Percentiles rank a stretch among this genome's conserved stretches.
These are phyloP conservation scores for Deakozyma indianensis DNA, from an alignment of 805 yeast genomes.

Conservation along the genomic window DNA sequence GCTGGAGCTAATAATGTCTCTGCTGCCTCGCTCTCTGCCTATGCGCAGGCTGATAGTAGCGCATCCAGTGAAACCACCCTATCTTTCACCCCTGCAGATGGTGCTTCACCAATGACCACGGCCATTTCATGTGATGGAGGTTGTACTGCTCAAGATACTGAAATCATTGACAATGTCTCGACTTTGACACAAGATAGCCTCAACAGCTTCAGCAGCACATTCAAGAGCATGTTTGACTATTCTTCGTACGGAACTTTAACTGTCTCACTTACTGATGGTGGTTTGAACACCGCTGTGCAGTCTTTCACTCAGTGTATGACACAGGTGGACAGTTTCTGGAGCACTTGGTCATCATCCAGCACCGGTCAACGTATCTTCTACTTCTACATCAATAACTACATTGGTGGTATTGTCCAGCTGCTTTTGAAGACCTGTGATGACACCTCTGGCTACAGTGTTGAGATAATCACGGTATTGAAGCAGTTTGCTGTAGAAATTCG, in stretches of 20 bases:
- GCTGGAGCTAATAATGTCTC: not conserved
- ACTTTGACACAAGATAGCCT: not conserved
- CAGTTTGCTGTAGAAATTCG: not conserved
- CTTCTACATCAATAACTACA: not conserved
- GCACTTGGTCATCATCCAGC: not conserved
- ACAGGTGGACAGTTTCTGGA: not conserved
- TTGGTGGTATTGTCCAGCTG: not conserved
- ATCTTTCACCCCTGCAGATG: not conserved
- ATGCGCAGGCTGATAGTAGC: not conserved
- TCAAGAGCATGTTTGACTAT: not conserved
- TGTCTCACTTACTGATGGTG: not conserved
- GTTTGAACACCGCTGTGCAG: not conserved
- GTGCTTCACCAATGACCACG: not conserved
- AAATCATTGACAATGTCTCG: not conserved
- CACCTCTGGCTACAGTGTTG: not conserved
- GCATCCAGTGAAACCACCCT: not conserved
- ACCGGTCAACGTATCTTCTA: not conserved
- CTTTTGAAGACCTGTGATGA: not conserved
- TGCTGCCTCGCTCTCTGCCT: not conserved
- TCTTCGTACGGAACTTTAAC: not conserved
- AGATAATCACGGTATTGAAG: not conserved
- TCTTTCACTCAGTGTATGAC: not conserved
- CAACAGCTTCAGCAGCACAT: not conserved
- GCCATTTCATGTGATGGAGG: not conserved
- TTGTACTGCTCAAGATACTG: not conserved